Conservation (phyloP, 2,329 filamentous ascomycete genomes). For the Ophiocordyceps australis region DNA sequence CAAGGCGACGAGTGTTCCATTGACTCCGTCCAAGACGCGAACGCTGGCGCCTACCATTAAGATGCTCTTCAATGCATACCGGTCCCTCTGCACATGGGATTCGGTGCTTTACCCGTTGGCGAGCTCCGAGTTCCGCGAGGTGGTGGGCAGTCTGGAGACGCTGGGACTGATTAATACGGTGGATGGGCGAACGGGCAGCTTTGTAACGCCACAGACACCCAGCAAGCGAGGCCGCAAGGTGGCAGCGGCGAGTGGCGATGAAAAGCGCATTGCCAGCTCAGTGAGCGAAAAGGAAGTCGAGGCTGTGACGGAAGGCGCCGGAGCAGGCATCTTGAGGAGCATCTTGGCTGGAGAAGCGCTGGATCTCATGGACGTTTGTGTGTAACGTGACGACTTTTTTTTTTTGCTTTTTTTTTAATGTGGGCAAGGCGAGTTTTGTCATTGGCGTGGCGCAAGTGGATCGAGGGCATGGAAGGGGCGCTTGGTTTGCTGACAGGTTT, state of each 20-base stretch:
- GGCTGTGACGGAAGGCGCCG: constrained; percentile 45
- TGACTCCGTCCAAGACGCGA: constrained; percentile 43
- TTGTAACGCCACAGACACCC: constrained; percentile 46
- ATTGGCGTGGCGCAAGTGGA: too few relatives aligned
- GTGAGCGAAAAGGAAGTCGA: constrained; percentile 68
- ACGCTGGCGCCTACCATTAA: constrained; percentile 63
- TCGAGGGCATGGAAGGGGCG: too few relatives aligned
- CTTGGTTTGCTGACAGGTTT: too few relatives aligned
- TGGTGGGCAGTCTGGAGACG: constrained; percentile 77
- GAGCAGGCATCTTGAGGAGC: constrained; percentile 40
- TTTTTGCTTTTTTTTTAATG: too few relatives aligned
- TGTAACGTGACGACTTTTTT: too few relatives aligned
- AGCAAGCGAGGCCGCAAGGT: constrained; percentile 47
- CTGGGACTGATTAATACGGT: constrained; percentile 58
- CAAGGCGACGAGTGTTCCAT: constrained; percentile 19
- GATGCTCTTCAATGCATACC: constrained; percentile 70
- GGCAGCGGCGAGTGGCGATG: constrained; percentile 41
- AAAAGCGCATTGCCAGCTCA: constrained; percentile 61
- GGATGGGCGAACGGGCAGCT: constrained; percentile 52
- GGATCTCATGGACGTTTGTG: too few relatives aligned
- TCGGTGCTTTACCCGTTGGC: constrained; percentile 81
- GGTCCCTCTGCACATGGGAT: constrained; percentile 64
- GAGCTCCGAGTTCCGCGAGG: constrained; percentile 84
- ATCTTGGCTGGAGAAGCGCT: constrained; percentile 43
- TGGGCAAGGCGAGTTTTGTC: too few relatives aligned